phyloP scores from a whole-genome alignment of 345 rosid species.

The Geranium brycei region DNA sequence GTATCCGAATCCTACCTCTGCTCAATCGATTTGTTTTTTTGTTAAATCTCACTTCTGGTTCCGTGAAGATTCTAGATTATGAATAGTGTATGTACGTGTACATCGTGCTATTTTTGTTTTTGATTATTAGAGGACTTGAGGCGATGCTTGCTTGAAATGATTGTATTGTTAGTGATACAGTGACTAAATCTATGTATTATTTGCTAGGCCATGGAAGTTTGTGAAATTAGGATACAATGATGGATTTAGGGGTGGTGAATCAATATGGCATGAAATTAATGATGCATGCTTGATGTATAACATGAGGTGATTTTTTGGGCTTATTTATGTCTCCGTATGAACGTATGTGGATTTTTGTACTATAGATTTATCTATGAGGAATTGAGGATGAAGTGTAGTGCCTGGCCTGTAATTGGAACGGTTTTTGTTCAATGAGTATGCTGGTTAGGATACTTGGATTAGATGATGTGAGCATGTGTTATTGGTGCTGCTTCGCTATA shows the following conservation, averaged over 20 bases:
- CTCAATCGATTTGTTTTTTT: background rate
- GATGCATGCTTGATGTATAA: background rate
- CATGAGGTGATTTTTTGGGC: background rate
- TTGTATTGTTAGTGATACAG: background rate
- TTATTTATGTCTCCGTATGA: background rate
- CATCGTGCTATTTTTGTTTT: too few species aligned
- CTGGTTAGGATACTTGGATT: background rate
- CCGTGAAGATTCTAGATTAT: background rate
- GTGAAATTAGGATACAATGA: background rate
- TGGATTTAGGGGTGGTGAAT: background rate
- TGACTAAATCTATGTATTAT: background rate
- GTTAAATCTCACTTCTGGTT: background rate
- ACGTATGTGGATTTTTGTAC: background rate
- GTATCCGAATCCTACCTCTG: conserved; percentile 18
- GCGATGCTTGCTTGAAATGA: too few species aligned
- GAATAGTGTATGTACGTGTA: background rate
- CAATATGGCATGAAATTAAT: background rate
- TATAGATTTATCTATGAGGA: background rate
- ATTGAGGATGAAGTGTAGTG: background rate
- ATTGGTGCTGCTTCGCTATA: background rate
- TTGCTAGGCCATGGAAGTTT: background rate
- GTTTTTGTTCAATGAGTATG: background rate
- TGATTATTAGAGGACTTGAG: background rate
- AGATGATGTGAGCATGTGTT: too few species aligned
- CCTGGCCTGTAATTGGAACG: background rate